phyloP scores from a whole-genome alignment of 2,329 filamentous ascomycete species.

The Fusarium newnesense region DNA sequence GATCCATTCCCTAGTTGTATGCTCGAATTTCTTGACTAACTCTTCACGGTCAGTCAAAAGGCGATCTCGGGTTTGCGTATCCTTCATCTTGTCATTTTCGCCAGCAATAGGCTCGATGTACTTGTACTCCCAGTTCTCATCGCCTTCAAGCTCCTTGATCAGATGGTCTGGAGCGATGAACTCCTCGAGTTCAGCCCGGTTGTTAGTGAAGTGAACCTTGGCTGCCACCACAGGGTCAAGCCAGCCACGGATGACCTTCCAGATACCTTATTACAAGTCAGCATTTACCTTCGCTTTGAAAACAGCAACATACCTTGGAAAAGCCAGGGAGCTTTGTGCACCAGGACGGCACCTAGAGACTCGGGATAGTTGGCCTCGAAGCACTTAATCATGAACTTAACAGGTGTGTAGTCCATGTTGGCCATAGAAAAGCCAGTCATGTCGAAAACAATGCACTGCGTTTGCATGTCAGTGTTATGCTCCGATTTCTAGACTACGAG shows the following conservation, averaged over 20 bases:
- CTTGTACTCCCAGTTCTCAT: conserved; percentile 84
- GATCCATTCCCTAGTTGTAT: conserved; percentile 81
- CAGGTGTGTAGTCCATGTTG: conserved; percentile 98
- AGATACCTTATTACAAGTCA: conserved; percentile 71
- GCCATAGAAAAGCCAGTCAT: conserved; percentile 94
- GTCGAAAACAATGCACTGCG: conserved; percentile 89
- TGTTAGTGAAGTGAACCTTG: conserved; percentile 95
- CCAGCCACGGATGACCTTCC: conserved; percentile 96
- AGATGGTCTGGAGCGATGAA: conserved; percentile 79
- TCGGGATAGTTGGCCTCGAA: conserved; percentile 99
- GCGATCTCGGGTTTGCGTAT: conserved; percentile 68
- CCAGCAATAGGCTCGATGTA: conserved; percentile 80
- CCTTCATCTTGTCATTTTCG: conserved; percentile 82
- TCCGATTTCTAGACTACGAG: background rate
- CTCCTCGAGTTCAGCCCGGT: conserved; percentile 77
- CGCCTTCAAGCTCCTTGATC: conserved; percentile 84
- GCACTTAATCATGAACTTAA: conserved; percentile 99
- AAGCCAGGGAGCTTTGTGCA: conserved; percentile 97
- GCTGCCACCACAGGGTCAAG: conserved; percentile 94
- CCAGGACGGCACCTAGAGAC: conserved; percentile 85
- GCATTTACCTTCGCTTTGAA: background rate
- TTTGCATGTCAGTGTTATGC: conserved; percentile 34
- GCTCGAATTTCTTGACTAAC: conserved; percentile 79
- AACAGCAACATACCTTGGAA: conserved; percentile 78
- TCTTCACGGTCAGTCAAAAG: conserved; percentile 71